Evolutionary conservation across 257 asterid genomes (phyloP).

Genomic region (Rehmannia glutinosa): DNA sequence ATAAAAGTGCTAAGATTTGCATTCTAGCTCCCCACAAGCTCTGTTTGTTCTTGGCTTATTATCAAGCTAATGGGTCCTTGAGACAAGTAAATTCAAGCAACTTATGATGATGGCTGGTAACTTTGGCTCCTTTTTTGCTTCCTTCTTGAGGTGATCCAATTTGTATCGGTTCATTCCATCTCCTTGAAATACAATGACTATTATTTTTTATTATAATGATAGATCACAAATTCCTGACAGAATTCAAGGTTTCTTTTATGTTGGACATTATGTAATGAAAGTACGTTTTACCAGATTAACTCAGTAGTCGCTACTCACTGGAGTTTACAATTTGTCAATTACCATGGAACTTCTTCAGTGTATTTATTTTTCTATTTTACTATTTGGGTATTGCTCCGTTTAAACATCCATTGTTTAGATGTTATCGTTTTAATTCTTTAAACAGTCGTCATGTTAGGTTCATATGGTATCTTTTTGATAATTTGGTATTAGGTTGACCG

Average conservation of each 20-base stretch:
- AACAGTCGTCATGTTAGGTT: no score
- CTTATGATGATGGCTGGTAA: not conserved
- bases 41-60: not conserved
- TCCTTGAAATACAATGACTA: constrained; percentile 9
- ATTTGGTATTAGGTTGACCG: no score
- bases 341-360: no score
- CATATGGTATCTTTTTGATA: no score
- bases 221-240: not conserved
- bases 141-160: constrained; percentile 19
- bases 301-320: no score
- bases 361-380: no score
- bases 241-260: not conserved
- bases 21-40: not conserved
- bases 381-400: no score
- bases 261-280: constrained; percentile 5
- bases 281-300: not conserved
- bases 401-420: no score
- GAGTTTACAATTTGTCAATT: no score
- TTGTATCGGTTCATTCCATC: constrained; percentile 19
- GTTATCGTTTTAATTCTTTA: no score
- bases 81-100: constrained; percentile 4
- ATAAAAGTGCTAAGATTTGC: not conserved
- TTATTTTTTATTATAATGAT: constrained; percentile 3
- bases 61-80: not conserved
- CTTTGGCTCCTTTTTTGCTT: constrained; percentile 7